Conservation (phyloP, 106 monocot species). For the Phalaenopsis equestris region DNA sequence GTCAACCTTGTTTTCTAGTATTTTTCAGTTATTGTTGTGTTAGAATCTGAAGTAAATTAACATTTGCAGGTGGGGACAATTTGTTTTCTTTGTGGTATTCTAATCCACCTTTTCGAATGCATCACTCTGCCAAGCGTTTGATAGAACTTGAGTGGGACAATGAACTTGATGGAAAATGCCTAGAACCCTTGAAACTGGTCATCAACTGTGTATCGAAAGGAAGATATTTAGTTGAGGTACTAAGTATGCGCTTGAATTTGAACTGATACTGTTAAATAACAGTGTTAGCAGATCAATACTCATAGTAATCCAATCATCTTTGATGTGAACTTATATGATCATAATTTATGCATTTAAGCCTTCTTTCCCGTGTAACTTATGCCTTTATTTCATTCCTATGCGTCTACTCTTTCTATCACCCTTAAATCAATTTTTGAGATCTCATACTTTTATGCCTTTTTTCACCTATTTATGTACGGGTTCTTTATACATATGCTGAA, state of each 20-base stretch:
- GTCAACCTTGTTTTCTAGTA: conserved; percentile 1
- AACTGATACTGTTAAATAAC: not conserved
- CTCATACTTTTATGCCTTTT: not conserved
- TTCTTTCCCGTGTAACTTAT: not conserved
- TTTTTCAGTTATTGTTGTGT: not conserved
- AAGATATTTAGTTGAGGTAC: conserved; percentile 68
- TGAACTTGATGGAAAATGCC: conserved; percentile 35
- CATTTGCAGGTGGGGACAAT: conserved; percentile 37
- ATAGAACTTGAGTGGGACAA: conserved; percentile 86
- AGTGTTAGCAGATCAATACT: not conserved
- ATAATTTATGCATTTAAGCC: not conserved
- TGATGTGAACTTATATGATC: not conserved
- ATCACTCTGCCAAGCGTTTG: conserved; percentile 60
- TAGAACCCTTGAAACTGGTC: conserved; percentile 43
- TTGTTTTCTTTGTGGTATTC: conserved; percentile 67
- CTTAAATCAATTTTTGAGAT: not conserved
- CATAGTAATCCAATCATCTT: not conserved
- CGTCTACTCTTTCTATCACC: not conserved
- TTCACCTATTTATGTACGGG: not conserved
- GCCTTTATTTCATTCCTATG: not conserved
- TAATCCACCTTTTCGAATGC: conserved; percentile 91
- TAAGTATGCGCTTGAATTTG: not conserved
- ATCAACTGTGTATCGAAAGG: conserved; percentile 50
- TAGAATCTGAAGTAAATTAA: not conserved
- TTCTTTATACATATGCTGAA: not conserved